Base-by-base conservation (phyloP, 1,139 yeast species). In the Blastobotrys ciferrii region DNA sequence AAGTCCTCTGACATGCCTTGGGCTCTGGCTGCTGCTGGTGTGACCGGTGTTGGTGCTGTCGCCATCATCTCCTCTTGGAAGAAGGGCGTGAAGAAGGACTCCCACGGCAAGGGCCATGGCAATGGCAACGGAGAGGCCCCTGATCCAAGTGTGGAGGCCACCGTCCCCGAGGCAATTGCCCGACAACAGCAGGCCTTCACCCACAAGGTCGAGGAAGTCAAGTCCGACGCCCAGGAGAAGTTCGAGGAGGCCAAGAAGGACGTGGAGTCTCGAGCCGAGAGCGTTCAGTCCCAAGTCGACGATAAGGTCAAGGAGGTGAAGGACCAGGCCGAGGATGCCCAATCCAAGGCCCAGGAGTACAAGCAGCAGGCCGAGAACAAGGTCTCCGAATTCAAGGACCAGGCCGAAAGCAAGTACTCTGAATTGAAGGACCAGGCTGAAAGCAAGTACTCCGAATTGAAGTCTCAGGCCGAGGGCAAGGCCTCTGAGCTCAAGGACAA, bases 1-100 rank as follows among this genome's bases (percentile, higher is more conserved):
- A 12, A 12, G 15, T 43, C 38, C 35, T 31, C 38, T 25, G 28
- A 30, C 14, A 18, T 30, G 32, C 36, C 47, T n/a, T 47, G 35
- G 42, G 18, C 30, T 15, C 7, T 47, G 13, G 50, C 32, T n/a
- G 37, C 37, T 3, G 25, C 13, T 14, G 38, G 35, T n/a, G 19
- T 25, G 20, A 46, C 46, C n/a, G 46, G 32, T 20, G 33, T 36
- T 2, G 49, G 48, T 11, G 41, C 43, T 13, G 28, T 32, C 25
- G 32, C 20, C 38, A 36, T 40, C 25, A 39, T 42, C 46, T 15
- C 33, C 35, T 43, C 44, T 25, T 17, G 37, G 30, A 43, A 39
- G 28, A 25, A 39, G 20, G 37, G 33, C 9, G 45, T 14, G 6
- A 20, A 42, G 14, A 42, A 30, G 32, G 12, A 45, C 33, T 15